A percentile compares a stretch with the other conserved stretches of the same genome.
These are phyloP conservation scores for Gynochthodes officinalis DNA, from an alignment of 257 asterid species.

Conservation along the genomic window DNA sequence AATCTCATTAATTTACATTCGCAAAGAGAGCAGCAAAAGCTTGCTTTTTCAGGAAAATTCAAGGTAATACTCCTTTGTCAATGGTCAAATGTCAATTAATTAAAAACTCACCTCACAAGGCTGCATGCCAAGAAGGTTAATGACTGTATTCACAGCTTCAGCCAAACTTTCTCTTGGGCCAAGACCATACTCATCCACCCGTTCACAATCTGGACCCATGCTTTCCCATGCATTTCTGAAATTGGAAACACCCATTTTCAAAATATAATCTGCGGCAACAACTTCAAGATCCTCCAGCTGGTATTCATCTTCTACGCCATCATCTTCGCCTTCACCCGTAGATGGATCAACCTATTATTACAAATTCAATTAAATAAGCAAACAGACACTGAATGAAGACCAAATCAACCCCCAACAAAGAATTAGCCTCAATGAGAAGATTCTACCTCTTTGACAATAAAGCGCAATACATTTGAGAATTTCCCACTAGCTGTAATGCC, in stretches of 20 bases:
- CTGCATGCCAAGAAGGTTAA: conserved; percentile 91
- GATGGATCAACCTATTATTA: conserved; percentile 72
- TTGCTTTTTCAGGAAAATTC: background rate
- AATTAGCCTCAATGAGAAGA: conserved; percentile 3
- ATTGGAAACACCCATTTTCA: conserved; percentile 90
- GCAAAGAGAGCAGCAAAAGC: background rate
- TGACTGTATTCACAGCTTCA: conserved; percentile 90
- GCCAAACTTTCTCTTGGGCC: conserved; percentile 87
- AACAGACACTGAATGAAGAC: background rate
- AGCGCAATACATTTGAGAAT: conserved; percentile 79
- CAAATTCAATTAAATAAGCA: conserved; percentile 4
- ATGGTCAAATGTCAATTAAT: conserved; percentile 5
- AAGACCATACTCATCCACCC: conserved; percentile 91
- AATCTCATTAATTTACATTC: background rate
- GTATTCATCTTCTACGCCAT: conserved; percentile 96
- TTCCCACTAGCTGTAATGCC: conserved; percentile 88
- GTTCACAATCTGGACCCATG: conserved; percentile 68
- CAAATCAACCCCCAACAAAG: background rate
- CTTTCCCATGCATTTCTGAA: conserved; percentile 98
- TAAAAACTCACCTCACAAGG: conserved; percentile 87
- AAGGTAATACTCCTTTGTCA: background rate
- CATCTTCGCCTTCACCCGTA: conserved; percentile 97
- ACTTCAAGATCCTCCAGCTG: conserved; percentile 96
- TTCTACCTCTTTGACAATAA: conserved; percentile 87
- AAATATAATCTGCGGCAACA: conserved; percentile 85